phyloP scores from a whole-genome alignment of 108 stramenopile genomes.

The Skeletonema costatum region DNA sequence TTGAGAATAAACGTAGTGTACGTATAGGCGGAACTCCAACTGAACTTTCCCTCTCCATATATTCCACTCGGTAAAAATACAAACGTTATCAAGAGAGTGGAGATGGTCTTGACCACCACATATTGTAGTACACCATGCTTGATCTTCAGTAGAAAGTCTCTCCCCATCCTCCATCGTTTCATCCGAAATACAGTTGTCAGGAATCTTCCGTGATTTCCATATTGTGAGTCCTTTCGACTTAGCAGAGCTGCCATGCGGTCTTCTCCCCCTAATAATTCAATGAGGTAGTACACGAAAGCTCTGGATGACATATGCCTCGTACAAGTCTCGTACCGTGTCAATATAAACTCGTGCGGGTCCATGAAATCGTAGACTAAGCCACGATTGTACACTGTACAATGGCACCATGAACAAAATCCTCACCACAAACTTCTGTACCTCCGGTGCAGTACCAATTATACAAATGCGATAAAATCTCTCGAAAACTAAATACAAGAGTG shows the following conservation, averaged over 20 bases:
- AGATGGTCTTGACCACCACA: slow-evolving; percentile 85
- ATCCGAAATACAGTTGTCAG: slow-evolving; percentile 54
- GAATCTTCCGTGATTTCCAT: slow-evolving; percentile 52
- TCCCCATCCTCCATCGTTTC: slow-evolving; percentile 74
- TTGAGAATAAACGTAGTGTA: slow-evolving; percentile 83
- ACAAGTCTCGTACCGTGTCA: slow-evolving; percentile 67
- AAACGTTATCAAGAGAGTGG: slow-evolving; percentile 71
- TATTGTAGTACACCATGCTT: slow-evolving; percentile 96
- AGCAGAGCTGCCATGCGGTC: slow-evolving; percentile 64
- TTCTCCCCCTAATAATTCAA: slow-evolving; percentile 75
- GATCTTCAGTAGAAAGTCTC: slow-evolving; percentile 83
- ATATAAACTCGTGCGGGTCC: slow-evolving; percentile 55
- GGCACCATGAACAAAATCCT: slow-evolving; percentile 87
- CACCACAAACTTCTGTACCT: slow-evolving; percentile 79
- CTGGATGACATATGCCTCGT: slow-evolving; percentile 81
- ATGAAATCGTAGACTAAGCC: slow-evolving; percentile 56
- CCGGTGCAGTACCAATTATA: slow-evolving; percentile 57
- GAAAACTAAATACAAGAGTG: slow-evolving; percentile 69
- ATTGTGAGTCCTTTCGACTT: slow-evolving; percentile 49
- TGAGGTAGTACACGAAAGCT: slow-evolving; percentile 76
- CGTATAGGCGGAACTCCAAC: slow-evolving; percentile 69
- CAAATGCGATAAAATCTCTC: slow-evolving; percentile 76
- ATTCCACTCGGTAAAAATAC: slow-evolving; percentile 66
- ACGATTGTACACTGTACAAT: slow-evolving; percentile 67
- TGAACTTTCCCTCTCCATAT: slow-evolving; percentile 85